Base-by-base conservation (phyloP, 1,284 basidiomycete species). In the Cerrena zonata region DNA sequence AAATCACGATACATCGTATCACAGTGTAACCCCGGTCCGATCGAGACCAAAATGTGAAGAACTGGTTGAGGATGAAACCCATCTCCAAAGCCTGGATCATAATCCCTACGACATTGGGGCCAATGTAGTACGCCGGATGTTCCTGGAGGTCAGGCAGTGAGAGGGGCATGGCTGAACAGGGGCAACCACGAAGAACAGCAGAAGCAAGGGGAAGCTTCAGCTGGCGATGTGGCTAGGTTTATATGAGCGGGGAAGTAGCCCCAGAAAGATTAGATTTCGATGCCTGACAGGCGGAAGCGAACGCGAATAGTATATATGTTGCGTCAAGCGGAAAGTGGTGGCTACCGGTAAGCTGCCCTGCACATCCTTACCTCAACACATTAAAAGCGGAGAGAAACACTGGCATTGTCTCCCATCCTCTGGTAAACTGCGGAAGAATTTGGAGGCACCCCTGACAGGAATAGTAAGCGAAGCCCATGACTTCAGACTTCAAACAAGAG, bases 41-140 rank as follows among this genome's bases (percentile, higher is more conserved):
- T 4, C 59, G 53, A 19, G 58, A 54, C 62, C 63, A 65, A 51
- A 66, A 67, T 2, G 61, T 61, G 38, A 63, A 45, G 7, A 58
- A 60, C 50, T 67, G 65, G 51, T 61, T 61, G 57, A 65, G 54
- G 24, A 66, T 45, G 40, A 65, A 57, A 11, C 65, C 64, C 19
- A 61, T 62, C 48, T 63, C 55, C 19, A 67, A 21, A 23, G 59
- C 56, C 53, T 66, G 59, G 7, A 67, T 53, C 12, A 63, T 52
- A 21, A 59, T 48, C 22, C 59, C 59, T 26, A 59, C 58, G 25
- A 66, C 51, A 26, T 54, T 53, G 7, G 64, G 64, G 2, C 64
- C 64, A 26, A 66, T 49, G 50, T 63, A 65, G 39, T 45, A 27
- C 37, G 24, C 57, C 2, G 64, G 63, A 45, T 64, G 56, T 22